Evolutionary conservation across 176 grass and related monocot genomes (phyloP).

Genomic region (Thinopyrum elongatum): DNA sequence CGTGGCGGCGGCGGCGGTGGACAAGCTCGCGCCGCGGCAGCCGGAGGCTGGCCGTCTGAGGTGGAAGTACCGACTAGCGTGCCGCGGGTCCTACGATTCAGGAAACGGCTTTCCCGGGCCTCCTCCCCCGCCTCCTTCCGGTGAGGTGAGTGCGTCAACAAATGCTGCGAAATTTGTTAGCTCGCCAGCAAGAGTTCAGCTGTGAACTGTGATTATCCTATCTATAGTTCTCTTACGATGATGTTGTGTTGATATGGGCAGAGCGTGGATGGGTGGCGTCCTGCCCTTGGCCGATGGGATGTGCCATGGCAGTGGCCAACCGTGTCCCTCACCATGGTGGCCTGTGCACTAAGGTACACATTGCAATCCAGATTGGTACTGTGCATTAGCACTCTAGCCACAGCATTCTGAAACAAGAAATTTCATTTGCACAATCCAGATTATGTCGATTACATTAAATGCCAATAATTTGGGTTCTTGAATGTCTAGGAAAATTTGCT

Average conservation of each 20-base stretch:
- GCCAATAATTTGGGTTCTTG: background rate
- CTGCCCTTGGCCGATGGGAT: constrained; percentile 68
- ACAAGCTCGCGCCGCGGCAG: background rate
- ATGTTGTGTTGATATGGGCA: constrained; percentile 14
- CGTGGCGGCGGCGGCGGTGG: background rate
- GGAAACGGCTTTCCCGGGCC: constrained; percentile 11
- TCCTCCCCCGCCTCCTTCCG: constrained; percentile 16
- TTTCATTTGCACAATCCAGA: background rate
- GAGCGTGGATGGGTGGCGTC: constrained; percentile 40
- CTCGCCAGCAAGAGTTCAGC: background rate
- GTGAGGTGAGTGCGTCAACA: constrained; percentile 29
- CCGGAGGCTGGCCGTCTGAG: background rate
- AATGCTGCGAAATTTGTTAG: background rate
- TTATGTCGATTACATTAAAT: background rate
- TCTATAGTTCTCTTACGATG: background rate
- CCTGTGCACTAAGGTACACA: constrained; percentile 70
- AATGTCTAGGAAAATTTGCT: constrained; percentile 18
- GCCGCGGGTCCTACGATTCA: constrained; percentile 29
- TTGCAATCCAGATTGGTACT: background rate
- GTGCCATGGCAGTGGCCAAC: constrained; percentile 94
- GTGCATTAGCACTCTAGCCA: background rate
- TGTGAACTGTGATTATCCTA: background rate
- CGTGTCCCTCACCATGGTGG: constrained; percentile 76
- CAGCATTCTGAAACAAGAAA: background rate
- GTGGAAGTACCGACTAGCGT: background rate